Conservation (phyloP, 495 filamentous ascomycete genomes). For the Clavariopsis aquatica region DNA sequence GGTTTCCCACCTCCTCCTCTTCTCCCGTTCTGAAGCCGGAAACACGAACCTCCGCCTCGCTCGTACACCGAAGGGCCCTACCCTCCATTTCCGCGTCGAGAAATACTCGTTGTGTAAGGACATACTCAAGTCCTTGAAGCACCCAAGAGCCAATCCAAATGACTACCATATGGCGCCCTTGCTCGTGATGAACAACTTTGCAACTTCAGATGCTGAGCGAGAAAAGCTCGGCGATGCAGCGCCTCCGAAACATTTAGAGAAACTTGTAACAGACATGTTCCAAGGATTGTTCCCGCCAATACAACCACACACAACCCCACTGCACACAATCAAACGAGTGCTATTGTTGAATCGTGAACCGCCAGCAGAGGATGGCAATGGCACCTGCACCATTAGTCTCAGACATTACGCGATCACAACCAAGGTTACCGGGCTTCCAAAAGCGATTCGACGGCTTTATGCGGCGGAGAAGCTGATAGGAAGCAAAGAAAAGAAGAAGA, state of each 20-base stretch:
- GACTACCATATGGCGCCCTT: slow-evolving; percentile 81
- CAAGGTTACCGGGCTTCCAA: slow-evolving; percentile 78
- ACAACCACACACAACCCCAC: slow-evolving; percentile 83
- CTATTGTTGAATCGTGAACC: slow-evolving; percentile 84
- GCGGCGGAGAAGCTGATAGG: slow-evolving; percentile 74
- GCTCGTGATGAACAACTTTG: slow-evolving; percentile 98
- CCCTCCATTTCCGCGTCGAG: slow-evolving; percentile 92
- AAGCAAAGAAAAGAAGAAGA: slow-evolving; percentile 63
- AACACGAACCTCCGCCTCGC: slow-evolving; percentile 92
- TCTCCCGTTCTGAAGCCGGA: slow-evolving; percentile 84
- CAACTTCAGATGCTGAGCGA: slow-evolving; percentile 62
- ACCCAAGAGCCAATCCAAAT: slow-evolving; percentile 76
- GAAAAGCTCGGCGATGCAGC: slow-evolving; percentile 22
- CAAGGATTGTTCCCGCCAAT: slow-evolving; percentile 96
- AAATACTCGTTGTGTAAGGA: slow-evolving; percentile 94
- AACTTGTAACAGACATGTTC: slow-evolving; percentile 90
- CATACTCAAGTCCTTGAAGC: slow-evolving; percentile 75
- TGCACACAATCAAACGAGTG: slow-evolving; percentile 84
- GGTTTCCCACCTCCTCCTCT: slow-evolving; percentile 90
- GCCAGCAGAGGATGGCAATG: slow-evolving; percentile 32
- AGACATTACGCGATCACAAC: slow-evolving; percentile 95
- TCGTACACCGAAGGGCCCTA: slow-evolving; percentile 86
- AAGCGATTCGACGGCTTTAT: slow-evolving; percentile 77
- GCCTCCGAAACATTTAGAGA: slow-evolving; percentile 84
- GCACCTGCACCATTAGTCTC: slow-evolving; percentile 80